Evolutionary conservation across 495 filamentous ascomycete genomes (phyloP).

Genomic region (Tuber indicum): DNA sequence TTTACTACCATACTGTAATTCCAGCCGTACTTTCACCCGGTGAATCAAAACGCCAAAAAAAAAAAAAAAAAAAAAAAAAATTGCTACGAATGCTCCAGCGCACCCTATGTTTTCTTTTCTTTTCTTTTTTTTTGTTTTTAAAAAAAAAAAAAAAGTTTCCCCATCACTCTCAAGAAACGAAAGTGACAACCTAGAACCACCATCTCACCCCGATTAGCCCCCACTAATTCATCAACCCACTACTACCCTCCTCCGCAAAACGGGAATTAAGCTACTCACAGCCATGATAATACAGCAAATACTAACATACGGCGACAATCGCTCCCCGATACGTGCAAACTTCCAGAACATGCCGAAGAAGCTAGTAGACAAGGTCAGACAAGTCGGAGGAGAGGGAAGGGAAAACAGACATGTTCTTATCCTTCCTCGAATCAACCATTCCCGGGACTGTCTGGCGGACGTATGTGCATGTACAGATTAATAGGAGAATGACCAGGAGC

Average conservation of each 20-base stretch:
- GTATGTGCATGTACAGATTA: slow-evolving; percentile 93
- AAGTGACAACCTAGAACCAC: slow-evolving; percentile 28
- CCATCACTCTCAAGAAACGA: slow-evolving; percentile 20
- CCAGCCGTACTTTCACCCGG: neutral
- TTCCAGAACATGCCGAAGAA: slow-evolving; percentile 94
- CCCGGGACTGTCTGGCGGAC: slow-evolving; percentile 82
- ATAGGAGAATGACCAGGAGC: slow-evolving; percentile 83
- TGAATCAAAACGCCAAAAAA: slow-evolving; percentile 1
- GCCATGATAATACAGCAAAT: slow-evolving; percentile 93
- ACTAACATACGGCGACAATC: slow-evolving; percentile 92
- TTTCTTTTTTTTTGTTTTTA: too few species aligned
- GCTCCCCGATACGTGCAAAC: slow-evolving; percentile 84
- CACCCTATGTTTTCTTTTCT: neutral
- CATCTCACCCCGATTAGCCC: neutral
- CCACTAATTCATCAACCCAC: neutral
- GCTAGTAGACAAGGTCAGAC: slow-evolving; percentile 45
- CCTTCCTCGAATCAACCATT: slow-evolving; percentile 87
- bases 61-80: neutral
- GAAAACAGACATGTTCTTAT: slow-evolving; percentile 44
- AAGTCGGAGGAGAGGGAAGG: neutral
- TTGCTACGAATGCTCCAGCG: neutral
- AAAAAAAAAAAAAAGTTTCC: neutral
- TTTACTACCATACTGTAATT: neutral
- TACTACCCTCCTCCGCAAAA: neutral
- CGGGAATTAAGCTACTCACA: slow-evolving; percentile 51